phyloP scores from a whole-genome alignment of 2,329 filamentous ascomycete species.

The Septoria petroselini region DNA sequence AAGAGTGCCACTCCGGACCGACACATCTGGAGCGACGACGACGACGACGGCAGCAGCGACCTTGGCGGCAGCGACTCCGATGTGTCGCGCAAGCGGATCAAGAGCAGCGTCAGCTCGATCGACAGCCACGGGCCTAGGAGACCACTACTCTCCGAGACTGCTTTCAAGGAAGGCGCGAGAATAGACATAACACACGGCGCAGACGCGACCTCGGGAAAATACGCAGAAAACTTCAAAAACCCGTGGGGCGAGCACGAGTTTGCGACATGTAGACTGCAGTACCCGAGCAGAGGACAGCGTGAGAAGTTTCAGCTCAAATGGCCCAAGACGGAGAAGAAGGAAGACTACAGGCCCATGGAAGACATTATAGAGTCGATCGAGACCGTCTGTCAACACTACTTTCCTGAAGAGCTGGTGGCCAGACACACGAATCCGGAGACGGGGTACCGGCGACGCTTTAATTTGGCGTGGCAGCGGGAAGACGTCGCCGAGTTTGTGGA shows the following conservation, averaged over 20 bases:
- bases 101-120: conserved; percentile 38
- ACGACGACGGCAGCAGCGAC: conserved; percentile 34
- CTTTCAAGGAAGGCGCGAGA: conserved; percentile 29
- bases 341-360: conserved; percentile 63
- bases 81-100: conserved; percentile 38
- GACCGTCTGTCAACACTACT: conserved; percentile 68
- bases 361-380: conserved; percentile 58
- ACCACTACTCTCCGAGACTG: conserved; percentile 24
- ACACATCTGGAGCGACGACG: conserved; percentile 35
- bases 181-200: conserved; percentile 43
- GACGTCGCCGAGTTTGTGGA: conserved; percentile 65
- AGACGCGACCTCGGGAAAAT: conserved; percentile 42
- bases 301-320: conserved; percentile 68
- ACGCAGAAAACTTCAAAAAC: conserved; percentile 48
- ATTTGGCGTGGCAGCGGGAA: conserved; percentile 67
- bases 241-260: conserved; percentile 45
- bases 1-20: conserved; percentile 39
- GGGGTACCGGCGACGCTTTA: conserved; percentile 73
- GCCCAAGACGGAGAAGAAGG: conserved; percentile 58
- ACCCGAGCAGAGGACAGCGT: conserved; percentile 62
- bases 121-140: conserved; percentile 31
- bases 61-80: conserved; percentile 35
- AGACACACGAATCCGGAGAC: conserved; percentile 68
- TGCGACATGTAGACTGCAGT: conserved; percentile 63
- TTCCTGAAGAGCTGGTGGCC: conserved; percentile 65